These are phyloP conservation scores for Fagopyrum tataricum DNA, from an alignment of 148 eudicot species.

Conservation along the genomic window DNA sequence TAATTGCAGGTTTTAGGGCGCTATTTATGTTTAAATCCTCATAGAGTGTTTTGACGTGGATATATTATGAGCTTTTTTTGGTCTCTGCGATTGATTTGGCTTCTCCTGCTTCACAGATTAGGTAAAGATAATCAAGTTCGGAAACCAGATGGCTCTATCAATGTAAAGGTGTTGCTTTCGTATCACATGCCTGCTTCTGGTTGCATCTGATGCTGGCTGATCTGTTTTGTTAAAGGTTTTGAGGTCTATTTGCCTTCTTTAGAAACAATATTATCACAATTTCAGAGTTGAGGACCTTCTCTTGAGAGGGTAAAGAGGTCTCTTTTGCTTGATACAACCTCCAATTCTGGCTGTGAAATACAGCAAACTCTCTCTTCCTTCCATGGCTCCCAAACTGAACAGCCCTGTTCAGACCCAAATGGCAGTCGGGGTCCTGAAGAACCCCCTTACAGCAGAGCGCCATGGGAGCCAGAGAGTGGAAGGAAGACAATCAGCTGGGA, in stretches of 20 bases:
- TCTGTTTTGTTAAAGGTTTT: background rate
- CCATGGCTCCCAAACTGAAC: constrained; percentile 28
- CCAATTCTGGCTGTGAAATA: constrained; percentile 15
- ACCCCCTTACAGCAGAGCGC: constrained; percentile 19
- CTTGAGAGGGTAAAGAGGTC: constrained; percentile 17
- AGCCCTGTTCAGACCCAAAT: constrained; percentile 25
- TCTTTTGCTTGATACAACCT: constrained; percentile 18
- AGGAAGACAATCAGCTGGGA: constrained; percentile 23
- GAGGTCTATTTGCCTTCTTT: background rate
- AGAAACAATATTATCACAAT: constrained; percentile 1
- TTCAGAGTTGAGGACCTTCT: constrained; percentile 22
- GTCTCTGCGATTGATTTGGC: background rate
- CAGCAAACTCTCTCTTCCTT: constrained; percentile 15
- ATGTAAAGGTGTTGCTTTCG: background rate
- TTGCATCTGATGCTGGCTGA: constrained; percentile 8
- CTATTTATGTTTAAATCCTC: background rate
- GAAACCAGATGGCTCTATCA: background rate
- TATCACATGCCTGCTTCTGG: background rate
- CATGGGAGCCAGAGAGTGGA: constrained; percentile 20
- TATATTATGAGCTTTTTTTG: background rate
- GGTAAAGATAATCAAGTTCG: background rate
- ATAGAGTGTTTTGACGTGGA: background rate
- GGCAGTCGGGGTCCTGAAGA: constrained; percentile 27
- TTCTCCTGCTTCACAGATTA: background rate
- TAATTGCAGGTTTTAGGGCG: background rate